Base-by-base conservation (phyloP, 176 grass and related monocot genomes). In the Raddia guianensis region DNA sequence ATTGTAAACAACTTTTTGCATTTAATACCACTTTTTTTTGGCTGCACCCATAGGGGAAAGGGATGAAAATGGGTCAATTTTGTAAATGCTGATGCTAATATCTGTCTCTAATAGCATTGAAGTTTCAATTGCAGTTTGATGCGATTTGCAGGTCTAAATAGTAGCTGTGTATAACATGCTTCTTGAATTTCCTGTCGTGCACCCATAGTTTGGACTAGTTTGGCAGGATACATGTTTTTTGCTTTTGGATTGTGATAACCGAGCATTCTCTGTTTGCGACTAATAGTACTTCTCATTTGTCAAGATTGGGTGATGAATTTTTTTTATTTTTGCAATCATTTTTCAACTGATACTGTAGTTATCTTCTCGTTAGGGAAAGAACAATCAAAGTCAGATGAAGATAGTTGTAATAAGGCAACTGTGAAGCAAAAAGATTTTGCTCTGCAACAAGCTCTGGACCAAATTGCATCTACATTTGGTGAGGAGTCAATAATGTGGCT, bases 401-500 rank as follows among this genome's bases (percentile, higher is more conserved):
- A 56, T 71, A 55, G 52, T 52, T 80, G 18, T 5, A 56, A 46
- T 3, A 74, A 87, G 35, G 37, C 51, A 53, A 73, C 27, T 43
- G 10, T 84, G 80, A 80, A 76, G 51, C 46, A 66, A 40, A 91
- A 87, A 64, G 80, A 91, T 5, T 32, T 74, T 42, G 89, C 80
- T 8, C 53, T 91, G 20, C 89, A 91, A 57, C 89, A 91, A 84
- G 85, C 89, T 40, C 32, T 91, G 55, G 85, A 87, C 63, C 85
- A 91, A 42, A 91, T 91, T 64, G 78, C 77, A 72, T 63, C 80
- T 33, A 33, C 73, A 74, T 91, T 91, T 80, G 89, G 89, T 14
- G 75, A 84, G 73, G 89, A 82, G 51, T 78, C 89, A 62, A 91
- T 91, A 44, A 87, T 91, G 85, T 91, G 89, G 89, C 81, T 91